phyloP scores from a whole-genome alignment of 768 basidiomycete species.

The Agrocybe praecox region DNA sequence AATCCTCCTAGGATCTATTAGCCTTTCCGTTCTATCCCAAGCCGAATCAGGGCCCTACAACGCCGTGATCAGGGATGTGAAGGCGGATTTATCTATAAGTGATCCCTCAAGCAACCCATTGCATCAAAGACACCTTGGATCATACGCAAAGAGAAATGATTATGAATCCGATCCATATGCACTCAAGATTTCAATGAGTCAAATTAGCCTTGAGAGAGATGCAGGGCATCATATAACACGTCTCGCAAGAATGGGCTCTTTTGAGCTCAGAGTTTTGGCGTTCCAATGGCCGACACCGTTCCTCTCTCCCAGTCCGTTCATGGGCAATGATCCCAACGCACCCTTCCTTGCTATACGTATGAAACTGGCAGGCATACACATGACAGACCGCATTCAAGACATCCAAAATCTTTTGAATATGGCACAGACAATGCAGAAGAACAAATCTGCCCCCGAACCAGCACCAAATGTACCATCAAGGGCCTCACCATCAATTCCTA shows the following conservation, averaged over 20 bases:
- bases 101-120: conserved; percentile 42
- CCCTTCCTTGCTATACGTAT: conserved; percentile 53
- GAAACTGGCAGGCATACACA: conserved; percentile 44
- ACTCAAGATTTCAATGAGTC: conserved; percentile 43
- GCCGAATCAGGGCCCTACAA: conserved; percentile 40
- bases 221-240: conserved; percentile 35
- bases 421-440: conserved; percentile 18
- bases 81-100: conserved; percentile 47
- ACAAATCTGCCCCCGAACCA: conserved; percentile 10
- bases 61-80: conserved; percentile 41
- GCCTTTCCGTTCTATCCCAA: conserved; percentile 39
- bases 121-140: conserved; percentile 59
- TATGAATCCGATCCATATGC: conserved; percentile 53
- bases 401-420: conserved; percentile 42
- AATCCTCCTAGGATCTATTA: conserved; percentile 50
- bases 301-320: conserved; percentile 48
- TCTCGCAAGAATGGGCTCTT: conserved; percentile 44
- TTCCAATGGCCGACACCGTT: conserved; percentile 68
- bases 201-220: conserved; percentile 47
- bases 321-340: conserved; percentile 59
- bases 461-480: conserved; percentile 21
- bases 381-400: conserved; percentile 58
- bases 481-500: conserved; percentile 26
- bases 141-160: conserved; percentile 27
- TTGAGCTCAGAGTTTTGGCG: conserved; percentile 42